Evolutionary conservation across 768 basidiomycete genomes (phyloP), one percentile per base, ranked within the genome.

Genomic region (Sutorius australiensis): DNA sequence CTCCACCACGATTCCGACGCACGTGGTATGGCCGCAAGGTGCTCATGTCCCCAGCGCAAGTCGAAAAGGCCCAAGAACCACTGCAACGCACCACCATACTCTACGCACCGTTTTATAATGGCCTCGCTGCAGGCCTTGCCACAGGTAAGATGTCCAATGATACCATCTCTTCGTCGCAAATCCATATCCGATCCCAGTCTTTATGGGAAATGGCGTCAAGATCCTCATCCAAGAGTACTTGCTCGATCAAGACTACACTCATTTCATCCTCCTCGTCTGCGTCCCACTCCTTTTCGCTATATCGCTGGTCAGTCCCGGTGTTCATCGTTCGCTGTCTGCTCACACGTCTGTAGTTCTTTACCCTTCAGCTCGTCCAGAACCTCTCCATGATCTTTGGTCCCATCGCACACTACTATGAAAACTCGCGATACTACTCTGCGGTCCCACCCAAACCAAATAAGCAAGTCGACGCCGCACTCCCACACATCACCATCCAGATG

Each of bases 21-120:
- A 84, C 75, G 27, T 87, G 85, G 84, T 86, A 79, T 58, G 83
- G 85, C 11, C 73, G 74, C 55, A 81, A 78, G 67, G 69, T 79
- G 45, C 69, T 67, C 32, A 63, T 76, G 40, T 66, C 68, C 24
- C 67, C 73, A 11, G 60, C 62, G 7, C 66, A 67, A 31, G 56
- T 53, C 16, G 67, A 68, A 53, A 70, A 69, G 61, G 63, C 50
- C 0, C 50, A 46, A 36, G 58, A 69, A 24, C 51, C 51, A 0
- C 7, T 42, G 3, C 43, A 46, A 1, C 67, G 67, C 41, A 36
- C 56, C 0, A 68, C 60, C 0, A 36, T 58, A 36, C 53, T 70
- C 1, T 68, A 70, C 14, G 55, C 67, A 17, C 51, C 67, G 0
- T 7, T 67, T 3, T 68, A 68, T 21, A 68, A 68, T 12, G 67